phyloP scores from a whole-genome alignment of 2,329 filamentous ascomycete species.

The Colletotrichum graminicola region DNA sequence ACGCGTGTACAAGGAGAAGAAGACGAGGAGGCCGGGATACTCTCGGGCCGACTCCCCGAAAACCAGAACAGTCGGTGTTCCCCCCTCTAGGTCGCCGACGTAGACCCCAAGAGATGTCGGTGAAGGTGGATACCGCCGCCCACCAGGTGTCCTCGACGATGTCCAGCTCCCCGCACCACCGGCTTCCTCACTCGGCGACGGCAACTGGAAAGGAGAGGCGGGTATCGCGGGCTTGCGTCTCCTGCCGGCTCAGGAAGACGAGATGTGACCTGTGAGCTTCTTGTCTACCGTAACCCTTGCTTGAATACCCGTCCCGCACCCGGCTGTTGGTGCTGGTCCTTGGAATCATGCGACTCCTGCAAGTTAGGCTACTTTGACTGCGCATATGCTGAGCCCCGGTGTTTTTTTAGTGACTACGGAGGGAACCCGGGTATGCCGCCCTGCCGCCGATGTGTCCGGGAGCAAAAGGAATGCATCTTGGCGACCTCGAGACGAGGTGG shows the following conservation, averaged over 20 bases:
- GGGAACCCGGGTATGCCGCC: constrained; percentile 53
- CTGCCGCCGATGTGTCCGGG: constrained; percentile 54
- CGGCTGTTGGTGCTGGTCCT: neutral
- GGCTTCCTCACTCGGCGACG: constrained; percentile 23
- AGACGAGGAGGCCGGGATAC: too few species aligned
- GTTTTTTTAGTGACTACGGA: constrained; percentile 47
- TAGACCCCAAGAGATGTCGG: constrained; percentile 17
- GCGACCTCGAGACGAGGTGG: constrained; percentile 56
- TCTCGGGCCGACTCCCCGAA: constrained; percentile 4
- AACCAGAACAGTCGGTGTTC: too few species aligned
- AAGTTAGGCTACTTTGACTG: neutral
- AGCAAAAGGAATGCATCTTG: constrained; percentile 54
- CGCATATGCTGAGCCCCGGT: constrained; percentile 20
- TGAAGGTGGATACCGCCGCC: constrained; percentile 23
- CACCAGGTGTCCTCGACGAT: constrained; percentile 9
- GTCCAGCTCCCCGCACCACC: constrained; percentile 20
- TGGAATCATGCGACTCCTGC: neutral
- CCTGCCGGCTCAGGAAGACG: constrained; percentile 50
- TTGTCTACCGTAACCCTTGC: constrained; percentile 18
- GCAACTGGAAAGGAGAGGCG: constrained; percentile 46
- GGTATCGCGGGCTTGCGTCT: constrained; percentile 50
- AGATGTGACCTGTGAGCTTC: constrained; percentile 50
- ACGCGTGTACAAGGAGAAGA: neutral
- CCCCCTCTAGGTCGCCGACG: neutral
- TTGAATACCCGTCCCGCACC: constrained; percentile 14